These are phyloP conservation scores for Dysphania ambrosioides DNA, from an alignment of 148 eudicot genomes.

Conservation along the genomic window DNA sequence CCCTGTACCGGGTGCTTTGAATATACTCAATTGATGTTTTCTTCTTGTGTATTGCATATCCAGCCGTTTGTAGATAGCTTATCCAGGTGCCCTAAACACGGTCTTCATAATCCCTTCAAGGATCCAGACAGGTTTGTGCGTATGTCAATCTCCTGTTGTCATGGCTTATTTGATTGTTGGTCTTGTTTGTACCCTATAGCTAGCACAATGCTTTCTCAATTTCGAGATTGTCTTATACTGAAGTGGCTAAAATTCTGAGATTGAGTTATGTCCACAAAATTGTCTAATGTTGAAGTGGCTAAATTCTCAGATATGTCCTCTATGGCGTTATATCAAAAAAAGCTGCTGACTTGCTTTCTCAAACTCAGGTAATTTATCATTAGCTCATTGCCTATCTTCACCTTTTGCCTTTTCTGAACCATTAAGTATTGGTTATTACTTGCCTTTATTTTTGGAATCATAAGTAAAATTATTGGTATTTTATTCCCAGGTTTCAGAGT, in stretches of 20 bases:
- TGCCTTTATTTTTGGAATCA: background rate
- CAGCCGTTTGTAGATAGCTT: constrained; percentile 99
- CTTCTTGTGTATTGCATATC: constrained; percentile 18
- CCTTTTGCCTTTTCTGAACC: background rate
- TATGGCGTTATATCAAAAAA: constrained; percentile 80
- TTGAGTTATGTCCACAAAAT: constrained; percentile 57
- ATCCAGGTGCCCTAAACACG: constrained; percentile 90
- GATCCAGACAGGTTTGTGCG: constrained; percentile 78
- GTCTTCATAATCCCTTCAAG: constrained; percentile 94
- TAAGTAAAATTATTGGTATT: background rate
- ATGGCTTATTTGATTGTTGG: background rate
- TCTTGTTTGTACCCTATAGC: background rate
- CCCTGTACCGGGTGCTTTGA: background rate
- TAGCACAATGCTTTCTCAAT: constrained; percentile 1
- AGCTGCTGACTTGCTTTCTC: constrained; percentile 81
- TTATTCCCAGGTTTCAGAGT: constrained; percentile 58
- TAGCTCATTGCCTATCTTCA: background rate
- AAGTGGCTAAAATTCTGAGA: constrained; percentile 39
- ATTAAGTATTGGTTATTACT: background rate
- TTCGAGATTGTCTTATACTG: background rate
- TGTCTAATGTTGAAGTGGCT: background rate
- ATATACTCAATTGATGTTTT: constrained; percentile 1
- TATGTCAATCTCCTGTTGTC: constrained; percentile 1
- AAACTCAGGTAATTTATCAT: constrained; percentile 61
- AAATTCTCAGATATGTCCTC: constrained; percentile 69